Evolutionary conservation across 352 stramenopile genomes (phyloP).

Genomic region (Vaucheria bursata): DNA sequence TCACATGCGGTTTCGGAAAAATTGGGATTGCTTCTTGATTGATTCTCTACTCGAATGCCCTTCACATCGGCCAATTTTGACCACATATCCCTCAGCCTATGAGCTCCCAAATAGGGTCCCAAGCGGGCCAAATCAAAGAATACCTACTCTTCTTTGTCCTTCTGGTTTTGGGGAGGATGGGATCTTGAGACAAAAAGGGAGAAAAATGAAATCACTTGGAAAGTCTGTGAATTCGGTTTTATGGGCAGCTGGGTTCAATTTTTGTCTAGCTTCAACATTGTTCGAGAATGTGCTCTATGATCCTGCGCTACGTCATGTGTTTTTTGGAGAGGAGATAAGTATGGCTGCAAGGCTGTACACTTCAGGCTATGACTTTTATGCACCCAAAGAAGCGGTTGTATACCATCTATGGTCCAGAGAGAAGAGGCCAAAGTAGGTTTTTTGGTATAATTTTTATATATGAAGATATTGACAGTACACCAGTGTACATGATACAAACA

Average conservation of each 20-base stretch:
- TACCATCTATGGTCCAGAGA: slow-evolving; percentile 80
- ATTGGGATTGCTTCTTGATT: slow-evolving; percentile 80
- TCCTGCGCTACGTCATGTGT: slow-evolving; percentile 67
- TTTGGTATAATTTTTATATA: slow-evolving; percentile 50
- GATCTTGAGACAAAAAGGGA: slow-evolving; percentile 56
- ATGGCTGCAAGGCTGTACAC: slow-evolving; percentile 81
- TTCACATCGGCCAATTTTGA: slow-evolving; percentile 68
- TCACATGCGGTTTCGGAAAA: slow-evolving; percentile 71
- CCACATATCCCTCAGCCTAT: slow-evolving; percentile 83
- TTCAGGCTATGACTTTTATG: slow-evolving; percentile 75
- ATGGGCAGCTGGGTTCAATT: slow-evolving; percentile 63
- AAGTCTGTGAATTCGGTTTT: slow-evolving; percentile 49
- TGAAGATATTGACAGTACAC: too few relatives aligned
- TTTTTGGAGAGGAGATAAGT: slow-evolving; percentile 82
- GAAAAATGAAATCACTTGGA: slow-evolving; percentile 28
- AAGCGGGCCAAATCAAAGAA: slow-evolving; percentile 46
- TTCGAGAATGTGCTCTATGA: slow-evolving; percentile 68
- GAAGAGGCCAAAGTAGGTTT: slow-evolving; percentile 64
- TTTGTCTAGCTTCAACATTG: slow-evolving; percentile 43
- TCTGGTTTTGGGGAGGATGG: slow-evolving; percentile 56
- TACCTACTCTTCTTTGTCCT: slow-evolving; percentile 53
- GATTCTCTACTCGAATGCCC: slow-evolving; percentile 53
- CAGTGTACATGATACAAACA: too few relatives aligned
- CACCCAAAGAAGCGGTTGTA: slow-evolving; percentile 59
- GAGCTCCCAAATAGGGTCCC: slow-evolving; percentile 54